A percentile compares a stretch with the other conserved stretches of the same genome.
These are phyloP conservation scores for Suillus weaverae DNA, from an alignment of 768 basidiomycete species.

Conservation along the genomic window DNA sequence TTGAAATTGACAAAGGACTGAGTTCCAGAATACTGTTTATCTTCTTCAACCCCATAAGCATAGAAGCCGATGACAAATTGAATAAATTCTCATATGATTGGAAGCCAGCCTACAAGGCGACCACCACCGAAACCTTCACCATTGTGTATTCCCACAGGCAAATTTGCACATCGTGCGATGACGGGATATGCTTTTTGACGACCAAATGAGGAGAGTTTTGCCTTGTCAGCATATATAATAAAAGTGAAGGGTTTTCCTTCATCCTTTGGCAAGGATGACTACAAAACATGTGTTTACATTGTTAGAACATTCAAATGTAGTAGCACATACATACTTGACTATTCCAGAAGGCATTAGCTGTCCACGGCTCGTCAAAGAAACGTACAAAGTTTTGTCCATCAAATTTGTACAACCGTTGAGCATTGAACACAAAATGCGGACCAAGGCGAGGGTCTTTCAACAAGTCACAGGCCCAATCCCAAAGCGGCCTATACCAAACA, in stretches of 20 bases:
- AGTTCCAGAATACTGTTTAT: constrained; percentile 2
- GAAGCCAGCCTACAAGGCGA: constrained; percentile 39
- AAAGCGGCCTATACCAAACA: constrained; percentile 23
- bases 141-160: constrained; percentile 34
- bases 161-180: constrained; percentile 32
- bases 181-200: constrained; percentile 40
- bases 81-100: constrained; percentile 28
- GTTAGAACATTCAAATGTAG: not conserved
- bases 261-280: not conserved
- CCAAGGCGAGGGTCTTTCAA: constrained; percentile 27
- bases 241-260: constrained; percentile 30
- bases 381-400: constrained; percentile 27
- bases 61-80: not conserved
- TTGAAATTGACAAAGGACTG: no score
- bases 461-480: constrained; percentile 31
- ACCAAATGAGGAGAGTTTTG: constrained; percentile 39
- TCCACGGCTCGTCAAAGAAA: constrained; percentile 39
- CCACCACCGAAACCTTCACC: constrained; percentile 35
- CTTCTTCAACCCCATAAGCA: constrained; percentile 6
- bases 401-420: constrained; percentile 27
- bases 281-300: not conserved
- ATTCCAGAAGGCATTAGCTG: constrained; percentile 36
- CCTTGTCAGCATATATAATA: constrained; percentile 43
- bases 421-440: constrained; percentile 33
- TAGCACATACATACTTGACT: constrained; percentile 32